Evolutionary conservation across 495 filamentous ascomycete genomes (phyloP).

Genomic region (Penicilliopsis zonata): DNA sequence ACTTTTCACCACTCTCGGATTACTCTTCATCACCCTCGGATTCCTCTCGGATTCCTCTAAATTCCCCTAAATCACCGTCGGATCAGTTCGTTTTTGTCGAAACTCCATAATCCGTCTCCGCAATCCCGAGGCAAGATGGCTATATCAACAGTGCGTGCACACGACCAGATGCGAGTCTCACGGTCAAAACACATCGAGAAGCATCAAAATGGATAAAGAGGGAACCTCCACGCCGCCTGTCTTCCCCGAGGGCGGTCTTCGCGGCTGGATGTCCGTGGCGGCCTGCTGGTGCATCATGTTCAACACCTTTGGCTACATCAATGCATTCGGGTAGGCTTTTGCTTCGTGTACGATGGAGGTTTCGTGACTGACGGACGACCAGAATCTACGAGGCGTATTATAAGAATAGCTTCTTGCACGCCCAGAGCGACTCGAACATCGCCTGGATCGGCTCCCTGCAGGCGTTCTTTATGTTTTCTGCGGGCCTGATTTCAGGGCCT

Average conservation of each 20-base stretch:
- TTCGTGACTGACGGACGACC: neutral
- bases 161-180: too few relatives aligned
- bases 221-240: too few relatives aligned
- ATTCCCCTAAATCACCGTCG: too few relatives aligned
- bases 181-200: too few relatives aligned
- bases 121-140: too few relatives aligned
- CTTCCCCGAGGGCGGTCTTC: constrained; percentile 43
- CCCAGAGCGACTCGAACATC: constrained; percentile 18
- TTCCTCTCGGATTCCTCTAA: too few relatives aligned
- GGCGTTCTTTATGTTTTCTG: constrained; percentile 19
- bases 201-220: too few relatives aligned
- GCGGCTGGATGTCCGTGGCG: constrained; percentile 45
- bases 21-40: too few relatives aligned
- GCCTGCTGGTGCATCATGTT: constrained; percentile 45
- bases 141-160: too few relatives aligned
- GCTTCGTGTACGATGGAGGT: constrained; percentile 1
- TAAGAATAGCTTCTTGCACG: constrained; percentile 7
- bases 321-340: constrained; percentile 38
- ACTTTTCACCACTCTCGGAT: too few relatives aligned
- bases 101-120: too few relatives aligned
- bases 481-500: constrained; percentile 12
- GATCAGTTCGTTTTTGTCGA: too few relatives aligned
- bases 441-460: constrained; percentile 35
- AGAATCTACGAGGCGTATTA: constrained; percentile 22
- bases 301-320: constrained; percentile 43